Percentiles rank a stretch among this genome's conserved stretches.
These are phyloP conservation scores for Cryptococcus sp. DNA, from an alignment of 1,284 basidiomycete species.

Conservation along the genomic window DNA sequence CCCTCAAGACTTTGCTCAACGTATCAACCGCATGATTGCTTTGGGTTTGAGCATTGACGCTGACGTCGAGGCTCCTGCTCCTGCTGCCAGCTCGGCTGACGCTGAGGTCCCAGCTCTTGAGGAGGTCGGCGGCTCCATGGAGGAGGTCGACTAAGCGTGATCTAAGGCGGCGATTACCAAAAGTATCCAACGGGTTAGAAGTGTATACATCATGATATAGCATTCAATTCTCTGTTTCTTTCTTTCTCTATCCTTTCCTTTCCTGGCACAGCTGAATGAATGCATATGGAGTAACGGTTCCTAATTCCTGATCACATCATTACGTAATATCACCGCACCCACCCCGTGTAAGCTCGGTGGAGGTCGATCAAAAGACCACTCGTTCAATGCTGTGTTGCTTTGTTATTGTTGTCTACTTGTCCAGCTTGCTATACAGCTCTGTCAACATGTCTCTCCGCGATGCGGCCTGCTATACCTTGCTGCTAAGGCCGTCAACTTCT, in stretches of 20 bases:
- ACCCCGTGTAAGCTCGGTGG: no score
- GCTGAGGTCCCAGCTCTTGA: slow-evolving; percentile 47
- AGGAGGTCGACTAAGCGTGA: slow-evolving; percentile 55
- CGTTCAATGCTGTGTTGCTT: no score
- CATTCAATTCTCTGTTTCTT: slow-evolving; percentile 10
- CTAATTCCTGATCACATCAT: no score
- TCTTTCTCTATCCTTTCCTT: slow-evolving; percentile 6
- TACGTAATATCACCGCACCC: no score
- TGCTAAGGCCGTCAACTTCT: slow-evolving; percentile 19
- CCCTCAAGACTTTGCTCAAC: slow-evolving; percentile 91
- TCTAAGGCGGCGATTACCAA: not conserved
- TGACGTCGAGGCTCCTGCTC: slow-evolving; percentile 37
- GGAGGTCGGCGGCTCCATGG: slow-evolving; percentile 55
- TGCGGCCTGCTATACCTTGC: slow-evolving; percentile 41
- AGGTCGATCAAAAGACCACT: no score
- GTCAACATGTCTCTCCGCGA: slow-evolving; percentile 43
- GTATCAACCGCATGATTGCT: slow-evolving; percentile 96
- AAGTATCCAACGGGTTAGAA: not conserved
- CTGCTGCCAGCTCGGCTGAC: slow-evolving; percentile 30
- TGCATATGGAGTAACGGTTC: not conserved
- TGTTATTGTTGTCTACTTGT: not conserved
- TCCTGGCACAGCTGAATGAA: slow-evolving; percentile 12
- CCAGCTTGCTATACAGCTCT: not conserved
- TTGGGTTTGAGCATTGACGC: slow-evolving; percentile 61
- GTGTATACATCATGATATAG: slow-evolving; percentile 1